Evolutionary conservation across 176 grass and related monocot genomes (phyloP), one percentile per base, ranked within the genome.

Genomic region (Phoenix dactylifera): DNA sequence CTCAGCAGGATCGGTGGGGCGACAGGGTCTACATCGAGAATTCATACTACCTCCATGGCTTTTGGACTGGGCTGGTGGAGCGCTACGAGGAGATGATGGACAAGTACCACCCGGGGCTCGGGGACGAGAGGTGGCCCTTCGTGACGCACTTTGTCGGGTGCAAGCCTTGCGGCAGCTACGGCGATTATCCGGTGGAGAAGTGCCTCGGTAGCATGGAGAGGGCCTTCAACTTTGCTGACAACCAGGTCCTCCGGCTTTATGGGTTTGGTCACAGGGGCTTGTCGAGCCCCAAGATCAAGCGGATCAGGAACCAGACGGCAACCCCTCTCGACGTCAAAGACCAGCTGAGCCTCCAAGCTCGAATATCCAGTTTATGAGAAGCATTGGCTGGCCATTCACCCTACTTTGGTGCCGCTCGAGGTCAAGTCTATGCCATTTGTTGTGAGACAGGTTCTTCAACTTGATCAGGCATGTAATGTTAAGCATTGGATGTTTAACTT

Each of bases 141-240:
- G 70, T 93, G 55, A 93, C 88, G 26, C 66, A 84, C 66, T 93
- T 93, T 60, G 83, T 61, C 59, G 83, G 88, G 0, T 93, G 88
- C 59, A 72, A 78, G 17, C 74, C 71, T 0, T 93, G 83, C 54
- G 63, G 58, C 3, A 63, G 67, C 19, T 52, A 68, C 22, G 60
- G 68, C 15, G 69, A 80, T 62, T 87, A 93, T 72, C 64, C 87
- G 12, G 16, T 24, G 55, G 80, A 78, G 4, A 68, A 59, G 54
- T 93, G 83, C 72, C 57, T 78, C 58, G 58, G 20, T 16, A 72
- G 66, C 14, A 93, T 84, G 77, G 88, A 93, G 51, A 74, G 88
- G 54, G 83, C 88, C 6, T 83, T 92, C 74, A 92, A 92, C 68
- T 92, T 92, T 35, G 88, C 79, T 1, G 88, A 92, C 60, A 81